phyloP scores from a whole-genome alignment of 352 stramenopile genomes.

The Phytophthora citricola region DNA sequence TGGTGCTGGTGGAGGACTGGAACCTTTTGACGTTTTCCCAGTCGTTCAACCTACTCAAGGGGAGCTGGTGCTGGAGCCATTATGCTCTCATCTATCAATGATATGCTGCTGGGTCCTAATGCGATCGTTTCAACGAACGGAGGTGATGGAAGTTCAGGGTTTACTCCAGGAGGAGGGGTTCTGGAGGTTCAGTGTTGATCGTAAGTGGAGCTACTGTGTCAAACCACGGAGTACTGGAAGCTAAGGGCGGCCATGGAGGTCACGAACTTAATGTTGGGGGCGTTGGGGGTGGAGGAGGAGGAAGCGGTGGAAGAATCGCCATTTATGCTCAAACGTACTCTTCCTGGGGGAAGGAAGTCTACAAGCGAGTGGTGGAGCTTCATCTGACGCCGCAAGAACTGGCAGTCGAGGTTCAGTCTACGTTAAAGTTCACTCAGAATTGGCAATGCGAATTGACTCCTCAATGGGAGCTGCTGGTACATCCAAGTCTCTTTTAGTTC shows the following conservation, averaged over 20 bases:
- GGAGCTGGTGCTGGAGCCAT: conserved; percentile 91
- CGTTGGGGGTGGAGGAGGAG: conserved; percentile 75
- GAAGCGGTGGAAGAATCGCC: conserved; percentile 87
- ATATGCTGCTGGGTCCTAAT: conserved; percentile 90
- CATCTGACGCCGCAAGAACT: conserved; percentile 44
- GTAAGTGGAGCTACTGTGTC: conserved; percentile 57
- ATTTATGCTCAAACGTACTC: conserved; percentile 93
- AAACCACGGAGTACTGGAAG: conserved; percentile 80
- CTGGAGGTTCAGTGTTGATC: conserved; percentile 59
- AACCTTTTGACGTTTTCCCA: conserved; percentile 84
- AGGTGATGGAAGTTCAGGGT: conserved; percentile 52
- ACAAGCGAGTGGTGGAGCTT: conserved; percentile 73
- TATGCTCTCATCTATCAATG: conserved; percentile 93
- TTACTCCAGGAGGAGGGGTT: conserved; percentile 69
- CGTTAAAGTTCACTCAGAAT: conserved; percentile 50
- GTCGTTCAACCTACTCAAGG: conserved; percentile 79
- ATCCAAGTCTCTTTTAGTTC: conserved; percentile 69
- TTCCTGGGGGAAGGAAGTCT: conserved; percentile 84
- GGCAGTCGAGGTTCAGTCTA: conserved; percentile 50
- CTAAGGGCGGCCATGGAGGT: conserved; percentile 85
- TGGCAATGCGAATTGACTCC: conserved; percentile 66
- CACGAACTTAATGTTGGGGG: conserved; percentile 27
- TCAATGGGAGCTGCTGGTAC: conserved; percentile 74
- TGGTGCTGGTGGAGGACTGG: conserved; percentile 82
- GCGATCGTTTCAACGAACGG: conserved; percentile 84